Evolutionary conservation across 73 alveolate genomes (phyloP).

Genomic region (Paramecium caudatum): DNA sequence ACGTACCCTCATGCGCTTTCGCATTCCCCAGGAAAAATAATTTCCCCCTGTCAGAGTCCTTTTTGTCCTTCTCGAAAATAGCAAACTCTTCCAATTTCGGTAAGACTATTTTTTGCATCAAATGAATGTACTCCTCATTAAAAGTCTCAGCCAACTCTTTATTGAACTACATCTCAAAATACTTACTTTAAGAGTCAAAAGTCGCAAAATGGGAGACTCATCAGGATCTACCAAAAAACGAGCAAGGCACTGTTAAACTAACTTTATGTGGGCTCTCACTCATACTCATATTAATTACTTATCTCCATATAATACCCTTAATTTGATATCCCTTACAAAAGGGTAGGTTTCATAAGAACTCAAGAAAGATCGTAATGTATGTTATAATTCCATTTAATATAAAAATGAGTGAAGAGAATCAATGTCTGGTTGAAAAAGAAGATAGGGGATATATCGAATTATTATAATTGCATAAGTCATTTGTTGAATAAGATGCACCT

Average conservation of each 20-base stretch:
- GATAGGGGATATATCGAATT: constrained; percentile 18
- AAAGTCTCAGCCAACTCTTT: constrained; percentile 60
- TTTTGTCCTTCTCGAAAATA: neutral
- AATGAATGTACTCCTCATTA: constrained; percentile 37
- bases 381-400: constrained; percentile 38
- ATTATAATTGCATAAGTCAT: neutral
- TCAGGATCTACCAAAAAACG: neutral
- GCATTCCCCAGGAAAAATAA: neutral
- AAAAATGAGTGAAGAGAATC: constrained; percentile 14
- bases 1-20: constrained; percentile 29
- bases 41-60: constrained; percentile 54
- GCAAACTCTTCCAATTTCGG: constrained; percentile 55
- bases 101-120: constrained; percentile 25
- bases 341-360: constrained; percentile 43
- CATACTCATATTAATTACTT: neutral
- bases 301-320: constrained; percentile 62
- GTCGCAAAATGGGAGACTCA: constrained; percentile 44
- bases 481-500: neutral
- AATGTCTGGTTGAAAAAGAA: neutral
- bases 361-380: constrained; percentile 34
- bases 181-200: constrained; percentile 25
- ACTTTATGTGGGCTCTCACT: constrained; percentile 19
- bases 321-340: constrained; percentile 52
- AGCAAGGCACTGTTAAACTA: constrained; percentile 28
- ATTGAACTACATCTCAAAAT: neutral